Base-by-base conservation (phyloP, 2,329 filamentous ascomycete genomes). In the Mycosphaerella sp. region DNA sequence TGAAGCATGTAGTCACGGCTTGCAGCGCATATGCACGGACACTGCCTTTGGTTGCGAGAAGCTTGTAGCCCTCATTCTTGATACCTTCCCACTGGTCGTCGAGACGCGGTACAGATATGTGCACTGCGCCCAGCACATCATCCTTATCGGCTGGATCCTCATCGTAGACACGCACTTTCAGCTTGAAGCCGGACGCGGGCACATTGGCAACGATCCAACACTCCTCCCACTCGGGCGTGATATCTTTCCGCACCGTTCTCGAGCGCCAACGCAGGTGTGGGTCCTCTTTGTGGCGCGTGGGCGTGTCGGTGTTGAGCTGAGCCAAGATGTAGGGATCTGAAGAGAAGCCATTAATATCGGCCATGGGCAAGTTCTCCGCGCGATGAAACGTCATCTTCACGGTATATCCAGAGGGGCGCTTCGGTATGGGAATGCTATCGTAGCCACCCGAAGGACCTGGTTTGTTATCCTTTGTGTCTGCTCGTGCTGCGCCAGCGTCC, bases 171-270 rank as follows among this genome's bases (percentile, higher is more conserved):
- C 88, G 81, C 57, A 88, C 89, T 69, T 95, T 95, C 62, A 97
- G 78, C 53, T 78, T 80, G 73, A 95, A 95, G 3, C 91, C 91
- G 0, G 80, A 82, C 0, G 84, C 76, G 0, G 92, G 91, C 1
- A 96, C 80, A 62, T 95, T 95, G 57, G 88, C 89, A 23, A 97
- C 85, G 21, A 89, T 78, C 92, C 92, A 97, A 56, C 89, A 80
- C 38, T 85, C 82, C 45, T 95, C 79, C 92, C 92, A 97, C 45
- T 75, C 77, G 0, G 92, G 91, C 63, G 91, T 80, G 1, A 82
- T 85, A 40, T 80, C 84, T 60, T 79, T 81, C 54, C 86, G 81
- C 34, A 91, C 72, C 0, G 92, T 96, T 0, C 79, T 82, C 0
- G 89, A 95, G 44, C 92, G 83, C 67, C 87, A 81, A 21, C 76